Evolutionary conservation across 306 rosid species (phyloP), one percentile per base, ranked within the genome.

Genomic region (Vigna nakashimae): DNA sequence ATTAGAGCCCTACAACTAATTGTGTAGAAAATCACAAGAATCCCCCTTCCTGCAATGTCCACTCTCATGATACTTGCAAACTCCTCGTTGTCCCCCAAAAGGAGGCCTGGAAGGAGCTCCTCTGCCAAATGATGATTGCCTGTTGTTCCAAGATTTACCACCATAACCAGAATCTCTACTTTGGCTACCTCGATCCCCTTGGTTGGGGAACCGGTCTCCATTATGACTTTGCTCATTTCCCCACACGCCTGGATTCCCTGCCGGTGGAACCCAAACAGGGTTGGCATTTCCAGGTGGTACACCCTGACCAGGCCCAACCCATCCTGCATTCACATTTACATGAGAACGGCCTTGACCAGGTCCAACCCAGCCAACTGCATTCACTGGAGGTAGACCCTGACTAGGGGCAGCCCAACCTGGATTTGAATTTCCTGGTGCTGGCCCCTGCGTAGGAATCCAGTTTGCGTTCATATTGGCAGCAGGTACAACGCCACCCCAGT

Each of bases 31-130:
- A 80, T 93, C 96, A 72, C 99, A 93, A 24, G 89, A 48, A 48
- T 96, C 87, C 9, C 99, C 99, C 79, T 90, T 91, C 90, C 79
- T 90, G 92, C 99, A 96, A 73, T 82, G 96, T 60, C 99, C 99
- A 84, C 88, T 84, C 85, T 88, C 93, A 69, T 91, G 83, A 87
- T 34, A 96, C 76, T 67, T 90, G 91, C 99, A 96, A 52, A 93
- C 85, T 79, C 86, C 87, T 76, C 92, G 90, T 65, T 88, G 96
- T 71, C 89, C 97, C 56, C 78, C 93, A n/a, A 80, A 80, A n/a
- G 97, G 81, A 75, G 87, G 85, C 84, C 98, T 84, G 16, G 91
- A 81, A 67, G 90, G 84, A 82, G 84, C 89, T 46, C 98, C 98
- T 51, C 96, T 84, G 32, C 88, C 87, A 75, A 85, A 93, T 9